Evolutionary conservation across 73 alveolate genomes (phyloP).

Genomic region (Chromera velia): DNA sequence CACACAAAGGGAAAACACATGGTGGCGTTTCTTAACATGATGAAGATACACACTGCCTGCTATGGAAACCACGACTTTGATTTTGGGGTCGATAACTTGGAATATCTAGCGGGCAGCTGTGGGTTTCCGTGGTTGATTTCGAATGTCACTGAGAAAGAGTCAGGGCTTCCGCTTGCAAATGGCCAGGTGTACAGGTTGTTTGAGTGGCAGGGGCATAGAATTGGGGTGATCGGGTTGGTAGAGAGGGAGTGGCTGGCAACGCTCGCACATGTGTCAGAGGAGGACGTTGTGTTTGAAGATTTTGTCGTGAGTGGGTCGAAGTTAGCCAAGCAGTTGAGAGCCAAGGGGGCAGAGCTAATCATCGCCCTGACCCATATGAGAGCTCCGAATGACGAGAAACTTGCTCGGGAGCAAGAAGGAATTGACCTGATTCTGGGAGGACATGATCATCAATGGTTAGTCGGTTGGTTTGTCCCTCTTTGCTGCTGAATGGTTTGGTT

Average conservation of each 20-base stretch:
- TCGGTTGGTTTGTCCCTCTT: too few relatives aligned
- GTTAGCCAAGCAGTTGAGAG: not conserved
- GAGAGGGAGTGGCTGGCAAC: conserved; percentile 57
- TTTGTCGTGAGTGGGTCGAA: not conserved
- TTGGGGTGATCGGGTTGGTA: conserved; percentile 39
- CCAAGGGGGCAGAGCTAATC: conserved; percentile 47
- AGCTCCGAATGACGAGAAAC: conserved; percentile 46
- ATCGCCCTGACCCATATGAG: conserved; percentile 59
- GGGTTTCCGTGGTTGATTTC: not conserved
- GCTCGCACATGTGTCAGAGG: conserved; percentile 18
- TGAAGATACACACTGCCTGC: conserved; percentile 50
- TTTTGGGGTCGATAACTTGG: conserved; percentile 41
- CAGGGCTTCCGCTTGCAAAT: not conserved
- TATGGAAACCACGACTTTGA: conserved; percentile 62
- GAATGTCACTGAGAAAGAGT: not conserved
- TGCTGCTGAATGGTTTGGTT: too few relatives aligned
- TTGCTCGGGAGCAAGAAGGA: conserved; percentile 13
- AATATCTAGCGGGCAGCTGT: not conserved
- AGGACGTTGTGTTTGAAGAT: conserved; percentile 41
- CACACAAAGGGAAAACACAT: conserved; percentile 43
- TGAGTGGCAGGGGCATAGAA: conserved; percentile 19
- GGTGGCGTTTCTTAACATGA: conserved; percentile 11
- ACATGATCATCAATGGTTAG: conserved; percentile 1
- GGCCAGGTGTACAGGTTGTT: conserved; percentile 1
- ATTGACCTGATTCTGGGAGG: conserved; percentile 12